Percentiles rank a stretch among this genome's conserved stretches.
Conservation (phyloP, 2,329 filamentous ascomycete genomes). For the Sporothrix curviconia region DNA sequence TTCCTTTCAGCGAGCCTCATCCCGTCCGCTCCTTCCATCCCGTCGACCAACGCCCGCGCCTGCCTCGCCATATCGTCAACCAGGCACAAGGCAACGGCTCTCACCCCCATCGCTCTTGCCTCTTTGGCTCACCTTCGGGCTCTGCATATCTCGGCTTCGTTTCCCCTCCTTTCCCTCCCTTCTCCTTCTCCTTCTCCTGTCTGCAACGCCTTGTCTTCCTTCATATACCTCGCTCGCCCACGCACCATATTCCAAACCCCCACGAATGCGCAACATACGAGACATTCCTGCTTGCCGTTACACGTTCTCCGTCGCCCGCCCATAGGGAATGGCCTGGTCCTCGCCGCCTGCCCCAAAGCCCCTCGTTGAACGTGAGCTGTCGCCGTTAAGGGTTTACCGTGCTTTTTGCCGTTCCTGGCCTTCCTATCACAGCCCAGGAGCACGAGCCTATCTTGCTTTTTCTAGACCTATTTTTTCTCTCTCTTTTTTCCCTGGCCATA, state of each 20-base stretch:
- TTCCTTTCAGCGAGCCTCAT: background rate
- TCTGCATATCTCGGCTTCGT: too few species aligned
- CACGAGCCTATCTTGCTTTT: background rate
- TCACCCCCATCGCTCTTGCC: background rate
- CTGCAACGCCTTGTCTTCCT: background rate
- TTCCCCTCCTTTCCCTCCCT: background rate
- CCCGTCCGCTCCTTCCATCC: conserved; percentile 1
- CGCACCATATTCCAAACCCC: background rate
- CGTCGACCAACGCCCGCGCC: background rate
- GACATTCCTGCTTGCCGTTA: conserved; percentile 3
- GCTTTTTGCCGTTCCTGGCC: background rate
- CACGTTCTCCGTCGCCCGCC: background rate
- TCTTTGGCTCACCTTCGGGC: background rate
- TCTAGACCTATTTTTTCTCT: background rate
- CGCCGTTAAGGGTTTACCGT: background rate
- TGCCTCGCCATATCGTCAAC: conserved; percentile 1
- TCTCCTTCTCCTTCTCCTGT: background rate
- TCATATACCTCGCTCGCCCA: background rate
- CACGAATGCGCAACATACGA: background rate
- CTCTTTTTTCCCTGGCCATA: too few species aligned
- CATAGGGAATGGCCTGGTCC: conserved; percentile 1
- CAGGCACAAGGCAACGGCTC: background rate
- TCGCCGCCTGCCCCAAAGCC: background rate
- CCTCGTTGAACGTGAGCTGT: background rate
- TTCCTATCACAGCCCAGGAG: too few species aligned